Conservation (phyloP, 129 eudicot genomes). For the Tagetes erecta region DNA sequence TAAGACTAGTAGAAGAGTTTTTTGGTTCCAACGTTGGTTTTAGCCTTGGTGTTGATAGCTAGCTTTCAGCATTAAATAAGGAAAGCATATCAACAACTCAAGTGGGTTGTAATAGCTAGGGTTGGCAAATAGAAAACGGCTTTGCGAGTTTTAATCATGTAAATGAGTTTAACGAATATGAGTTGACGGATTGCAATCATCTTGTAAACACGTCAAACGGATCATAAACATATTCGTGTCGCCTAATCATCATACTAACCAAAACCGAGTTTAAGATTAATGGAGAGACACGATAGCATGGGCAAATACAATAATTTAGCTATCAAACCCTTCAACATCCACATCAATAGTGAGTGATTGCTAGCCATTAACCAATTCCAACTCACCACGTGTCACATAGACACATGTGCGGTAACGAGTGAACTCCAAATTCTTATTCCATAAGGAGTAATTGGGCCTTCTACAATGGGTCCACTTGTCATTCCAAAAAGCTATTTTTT, state of each 20-base stretch:
- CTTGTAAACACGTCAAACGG: too few relatives aligned
- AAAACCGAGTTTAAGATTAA: too few relatives aligned
- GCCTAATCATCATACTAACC: not conserved
- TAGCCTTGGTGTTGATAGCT: too few relatives aligned
- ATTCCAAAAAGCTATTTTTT: constrained; percentile 32
- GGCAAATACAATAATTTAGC: constrained; percentile 8
- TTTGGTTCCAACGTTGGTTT: too few relatives aligned
- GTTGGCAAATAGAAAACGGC: too few relatives aligned
- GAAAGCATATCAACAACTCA: too few relatives aligned
- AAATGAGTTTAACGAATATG: not conserved
- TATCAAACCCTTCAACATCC: constrained; percentile 16
- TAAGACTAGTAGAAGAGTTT: too few relatives aligned
- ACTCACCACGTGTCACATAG: constrained; percentile 25
- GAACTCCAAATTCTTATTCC: not conserved
- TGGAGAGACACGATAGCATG: constrained; percentile 16
- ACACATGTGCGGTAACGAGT: constrained; percentile 26
- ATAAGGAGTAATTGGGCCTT: constrained; percentile 29
- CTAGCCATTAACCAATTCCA: not conserved
- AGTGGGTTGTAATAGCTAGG: too few relatives aligned
- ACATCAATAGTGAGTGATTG: constrained; percentile 12
- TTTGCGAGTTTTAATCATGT: too few relatives aligned
- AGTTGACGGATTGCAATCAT: not conserved
- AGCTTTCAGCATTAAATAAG: too few relatives aligned
- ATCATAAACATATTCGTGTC: too few relatives aligned
- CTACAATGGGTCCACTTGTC: constrained; percentile 14